Conservation (phyloP, 352 stramenopile species). For the Phytopythium ostracodes region DNA sequence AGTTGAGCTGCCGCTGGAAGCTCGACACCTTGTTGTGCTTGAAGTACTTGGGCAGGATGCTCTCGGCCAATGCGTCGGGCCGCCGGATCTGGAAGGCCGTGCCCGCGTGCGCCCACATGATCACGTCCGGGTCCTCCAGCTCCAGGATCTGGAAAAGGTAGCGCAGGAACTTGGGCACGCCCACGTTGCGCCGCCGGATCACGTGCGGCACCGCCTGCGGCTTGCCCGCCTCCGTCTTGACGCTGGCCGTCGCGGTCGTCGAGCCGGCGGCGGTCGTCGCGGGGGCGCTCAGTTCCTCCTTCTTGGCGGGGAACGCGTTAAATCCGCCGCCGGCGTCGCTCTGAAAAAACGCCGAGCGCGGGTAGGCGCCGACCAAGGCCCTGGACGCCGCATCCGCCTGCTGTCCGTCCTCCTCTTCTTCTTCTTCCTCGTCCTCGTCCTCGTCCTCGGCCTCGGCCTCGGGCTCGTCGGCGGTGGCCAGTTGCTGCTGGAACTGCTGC, state of each 20-base stretch:
- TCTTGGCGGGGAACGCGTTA: background rate
- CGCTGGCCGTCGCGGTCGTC: background rate
- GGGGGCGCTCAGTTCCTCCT: background rate
- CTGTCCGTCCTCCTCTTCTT: background rate
- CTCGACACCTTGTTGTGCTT: slow-evolving; percentile 82
- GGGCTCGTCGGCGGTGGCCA: background rate
- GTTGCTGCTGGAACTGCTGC: background rate
- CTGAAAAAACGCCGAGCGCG: background rate
- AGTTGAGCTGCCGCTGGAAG: slow-evolving; percentile 76
- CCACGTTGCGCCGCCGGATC: slow-evolving; percentile 56
- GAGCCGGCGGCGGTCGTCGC: background rate
- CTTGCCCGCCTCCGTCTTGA: background rate
- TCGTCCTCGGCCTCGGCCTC: background rate
- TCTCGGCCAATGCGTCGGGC: slow-evolving; percentile 44
- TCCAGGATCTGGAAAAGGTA: slow-evolving; percentile 76
- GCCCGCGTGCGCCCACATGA: slow-evolving; percentile 60
- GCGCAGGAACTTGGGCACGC: slow-evolving; percentile 62
- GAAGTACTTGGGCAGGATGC: slow-evolving; percentile 70
- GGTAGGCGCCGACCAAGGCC: background rate
- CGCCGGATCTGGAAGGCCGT: slow-evolving; percentile 74
- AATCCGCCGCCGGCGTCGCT: background rate
- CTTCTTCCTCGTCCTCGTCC: background rate
- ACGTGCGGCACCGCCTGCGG: slow-evolving; percentile 14
- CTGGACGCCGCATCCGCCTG: background rate
- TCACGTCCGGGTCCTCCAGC: slow-evolving; percentile 47